Percentiles rank a stretch among this genome's conserved stretches.
These are phyloP conservation scores for Coccomyxa subellipsoidea DNA, from an alignment of 163 green algal genomes.

Conservation along the genomic window DNA sequence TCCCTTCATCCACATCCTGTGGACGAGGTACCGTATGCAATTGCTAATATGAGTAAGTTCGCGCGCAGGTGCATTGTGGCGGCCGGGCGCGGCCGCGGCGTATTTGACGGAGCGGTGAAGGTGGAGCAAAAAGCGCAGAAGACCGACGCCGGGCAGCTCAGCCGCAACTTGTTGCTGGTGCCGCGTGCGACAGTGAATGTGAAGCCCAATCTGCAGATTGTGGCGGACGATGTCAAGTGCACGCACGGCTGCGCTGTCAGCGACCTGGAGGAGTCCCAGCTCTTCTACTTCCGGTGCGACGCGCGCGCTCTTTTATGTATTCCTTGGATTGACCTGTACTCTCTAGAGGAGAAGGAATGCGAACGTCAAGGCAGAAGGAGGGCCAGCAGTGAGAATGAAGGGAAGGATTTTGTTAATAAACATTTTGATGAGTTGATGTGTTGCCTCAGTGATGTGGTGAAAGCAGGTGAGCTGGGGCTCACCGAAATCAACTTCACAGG, in stretches of 20 bases:
- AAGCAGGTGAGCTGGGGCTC: too few relatives aligned
- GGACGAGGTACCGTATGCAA: too few relatives aligned
- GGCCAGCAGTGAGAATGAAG: too few relatives aligned
- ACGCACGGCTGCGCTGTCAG: conserved; percentile 95
- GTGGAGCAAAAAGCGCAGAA: conserved; percentile 88
- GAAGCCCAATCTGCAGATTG: conserved; percentile 98
- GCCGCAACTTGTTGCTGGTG: conserved; percentile 91
- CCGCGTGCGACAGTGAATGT: conserved; percentile 92
- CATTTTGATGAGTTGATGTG: too few relatives aligned
- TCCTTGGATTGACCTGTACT: too few relatives aligned
- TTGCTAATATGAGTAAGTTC: not conserved
- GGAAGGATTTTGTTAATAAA: too few relatives aligned
- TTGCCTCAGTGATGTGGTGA: too few relatives aligned
- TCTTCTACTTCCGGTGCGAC: conserved; percentile 94
- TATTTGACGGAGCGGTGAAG: conserved; percentile 97
- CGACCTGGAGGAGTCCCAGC: conserved; percentile 92
- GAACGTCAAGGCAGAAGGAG: too few relatives aligned
- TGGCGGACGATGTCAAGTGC: conserved; percentile 99
- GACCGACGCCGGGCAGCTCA: conserved; percentile 96
- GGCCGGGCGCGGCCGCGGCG: conserved; percentile 57
- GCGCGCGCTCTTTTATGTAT: too few relatives aligned
- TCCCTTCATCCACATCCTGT: too few relatives aligned
- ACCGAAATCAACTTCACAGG: too few relatives aligned
- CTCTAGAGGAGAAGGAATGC: too few relatives aligned
- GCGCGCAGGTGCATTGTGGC: conserved; percentile 72